phyloP scores from a whole-genome alignment of 1,139 yeast genomes.

The Candida gigantensis region DNA sequence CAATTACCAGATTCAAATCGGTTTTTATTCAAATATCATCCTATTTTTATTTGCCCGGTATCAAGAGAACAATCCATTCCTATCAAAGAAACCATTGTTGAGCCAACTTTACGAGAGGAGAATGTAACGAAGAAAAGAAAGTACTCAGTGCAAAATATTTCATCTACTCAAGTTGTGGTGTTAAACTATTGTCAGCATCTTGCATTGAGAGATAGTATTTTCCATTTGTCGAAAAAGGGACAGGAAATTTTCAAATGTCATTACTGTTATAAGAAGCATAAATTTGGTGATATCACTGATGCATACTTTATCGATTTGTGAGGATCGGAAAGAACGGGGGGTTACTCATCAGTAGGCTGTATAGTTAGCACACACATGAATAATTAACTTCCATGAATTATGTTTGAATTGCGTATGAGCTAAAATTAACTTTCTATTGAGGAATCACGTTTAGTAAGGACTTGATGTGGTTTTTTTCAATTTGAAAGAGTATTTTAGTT shows the following conservation, averaged over 20 bases:
- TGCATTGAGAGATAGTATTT: slow-evolving; percentile 46
- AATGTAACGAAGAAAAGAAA: slow-evolving; percentile 24
- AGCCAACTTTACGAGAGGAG: slow-evolving; percentile 12
- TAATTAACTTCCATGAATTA: too few species aligned
- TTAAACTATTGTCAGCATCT: slow-evolving; percentile 47
- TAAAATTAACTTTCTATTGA: too few species aligned
- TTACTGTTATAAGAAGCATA: slow-evolving; percentile 51
- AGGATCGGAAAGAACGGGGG: too few species aligned
- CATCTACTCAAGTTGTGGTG: slow-evolving; percentile 44
- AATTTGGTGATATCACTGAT: slow-evolving; percentile 42
- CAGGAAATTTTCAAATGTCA: slow-evolving; percentile 48
- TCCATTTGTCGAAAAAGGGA: slow-evolving; percentile 48
- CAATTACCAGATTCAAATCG: slow-evolving; percentile 44
- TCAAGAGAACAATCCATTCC: slow-evolving; percentile 72
- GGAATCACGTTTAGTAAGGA: too few species aligned
- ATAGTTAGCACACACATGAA: too few species aligned
- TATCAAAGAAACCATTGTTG: slow-evolving; percentile 23
- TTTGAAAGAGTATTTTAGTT: too few species aligned
- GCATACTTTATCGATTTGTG: slow-evolving; percentile 45
- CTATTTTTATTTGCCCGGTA: slow-evolving; percentile 89
- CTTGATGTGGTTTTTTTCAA: too few species aligned
- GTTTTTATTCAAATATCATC: slow-evolving; percentile 62
- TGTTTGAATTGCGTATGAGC: too few species aligned
- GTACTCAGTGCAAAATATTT: slow-evolving; percentile 11
- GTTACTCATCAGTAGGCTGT: too few species aligned